Conservation (phyloP, 345 rosid species). For the Euclidium syriacum region DNA sequence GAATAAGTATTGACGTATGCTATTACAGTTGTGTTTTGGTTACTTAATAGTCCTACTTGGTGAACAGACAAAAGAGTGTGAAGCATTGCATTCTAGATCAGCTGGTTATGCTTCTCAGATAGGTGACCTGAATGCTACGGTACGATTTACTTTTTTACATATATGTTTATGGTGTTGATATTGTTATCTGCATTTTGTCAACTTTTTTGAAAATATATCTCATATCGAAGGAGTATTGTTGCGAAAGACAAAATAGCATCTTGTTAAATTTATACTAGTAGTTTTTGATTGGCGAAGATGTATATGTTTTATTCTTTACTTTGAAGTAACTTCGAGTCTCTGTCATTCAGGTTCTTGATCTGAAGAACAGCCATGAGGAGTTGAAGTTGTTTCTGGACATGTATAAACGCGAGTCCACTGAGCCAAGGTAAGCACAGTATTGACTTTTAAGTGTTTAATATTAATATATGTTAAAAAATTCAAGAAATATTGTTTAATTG, state of each 20-base stretch:
- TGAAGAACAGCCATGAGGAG: slow-evolving; percentile 61
- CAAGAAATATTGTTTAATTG: too few relatives aligned
- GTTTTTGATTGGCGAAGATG: not conserved
- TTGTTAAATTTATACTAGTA: not conserved
- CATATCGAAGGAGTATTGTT: not conserved
- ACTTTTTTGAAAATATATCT: not conserved
- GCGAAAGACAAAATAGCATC: not conserved
- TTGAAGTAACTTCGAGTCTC: slow-evolving; percentile 18
- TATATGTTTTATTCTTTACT: slow-evolving; percentile 5
- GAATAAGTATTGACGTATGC: not conserved
- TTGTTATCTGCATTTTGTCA: not conserved
- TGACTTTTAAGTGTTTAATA: too few relatives aligned
- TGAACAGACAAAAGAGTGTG: slow-evolving; percentile 66
- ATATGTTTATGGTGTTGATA: slow-evolving; percentile 4
- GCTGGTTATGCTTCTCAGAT: slow-evolving; percentile 57
- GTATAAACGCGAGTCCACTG: slow-evolving; percentile 76
- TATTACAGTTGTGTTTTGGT: slow-evolving; percentile 15
- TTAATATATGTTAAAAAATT: too few relatives aligned
- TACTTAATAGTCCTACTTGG: slow-evolving; percentile 14
- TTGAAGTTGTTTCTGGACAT: slow-evolving; percentile 78
- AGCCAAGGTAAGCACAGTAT: slow-evolving; percentile 54
- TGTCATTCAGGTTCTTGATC: slow-evolving; percentile 62
- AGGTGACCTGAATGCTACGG: slow-evolving; percentile 61
- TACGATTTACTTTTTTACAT: slow-evolving; percentile 31
- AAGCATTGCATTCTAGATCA: slow-evolving; percentile 50